Evolutionary conservation across 1,284 basidiomycete genomes (phyloP).

Genomic region (Rhizoctonia solani): DNA sequence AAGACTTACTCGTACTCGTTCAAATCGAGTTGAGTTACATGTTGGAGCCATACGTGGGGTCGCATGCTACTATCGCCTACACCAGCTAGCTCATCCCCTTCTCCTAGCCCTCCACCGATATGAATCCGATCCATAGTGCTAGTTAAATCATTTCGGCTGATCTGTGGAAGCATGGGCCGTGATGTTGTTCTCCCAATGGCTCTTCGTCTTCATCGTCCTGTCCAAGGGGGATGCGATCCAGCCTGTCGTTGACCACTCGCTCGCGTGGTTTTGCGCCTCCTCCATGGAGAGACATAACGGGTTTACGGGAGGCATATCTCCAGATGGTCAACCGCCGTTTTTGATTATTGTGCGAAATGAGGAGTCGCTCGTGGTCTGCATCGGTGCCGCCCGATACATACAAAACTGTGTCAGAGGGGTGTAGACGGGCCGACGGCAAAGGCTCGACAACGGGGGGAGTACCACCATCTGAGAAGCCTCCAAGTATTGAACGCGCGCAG

Average conservation of each 20-base stretch:
- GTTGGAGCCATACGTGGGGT: slow-evolving; percentile 68
- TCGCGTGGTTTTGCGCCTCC: slow-evolving; percentile 28
- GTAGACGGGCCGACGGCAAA: slow-evolving; percentile 33
- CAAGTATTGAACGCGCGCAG: slow-evolving; percentile 38
- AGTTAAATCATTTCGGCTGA: slow-evolving; percentile 53
- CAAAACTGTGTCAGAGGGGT: slow-evolving; percentile 21
- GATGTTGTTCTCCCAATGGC: slow-evolving; percentile 41
- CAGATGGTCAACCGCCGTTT: slow-evolving; percentile 59
- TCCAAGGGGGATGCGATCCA: slow-evolving; percentile 26
- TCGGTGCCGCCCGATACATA: slow-evolving; percentile 15
- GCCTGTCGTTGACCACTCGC: slow-evolving; percentile 34
- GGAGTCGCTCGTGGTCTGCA: slow-evolving; percentile 11
- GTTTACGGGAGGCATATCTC: slow-evolving; percentile 69
- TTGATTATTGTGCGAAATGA: slow-evolving; percentile 32
- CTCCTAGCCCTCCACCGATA: slow-evolving; percentile 49
- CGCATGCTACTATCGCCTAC: slow-evolving; percentile 61
- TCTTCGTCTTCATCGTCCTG: slow-evolving; percentile 37
- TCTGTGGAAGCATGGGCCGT: slow-evolving; percentile 34
- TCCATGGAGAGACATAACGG: slow-evolving; percentile 54
- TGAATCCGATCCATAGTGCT: slow-evolving; percentile 67
- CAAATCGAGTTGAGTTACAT: slow-evolving; percentile 57
- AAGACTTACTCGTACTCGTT: slow-evolving; percentile 56
- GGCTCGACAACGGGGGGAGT: slow-evolving; percentile 21
- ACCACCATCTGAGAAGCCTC: slow-evolving; percentile 34
- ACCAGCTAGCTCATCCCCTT: slow-evolving; percentile 47